These are phyloP conservation scores for Leucoagaricus sp. DNA, from an alignment of 1,284 basidiomycete genomes.

Conservation along the genomic window DNA sequence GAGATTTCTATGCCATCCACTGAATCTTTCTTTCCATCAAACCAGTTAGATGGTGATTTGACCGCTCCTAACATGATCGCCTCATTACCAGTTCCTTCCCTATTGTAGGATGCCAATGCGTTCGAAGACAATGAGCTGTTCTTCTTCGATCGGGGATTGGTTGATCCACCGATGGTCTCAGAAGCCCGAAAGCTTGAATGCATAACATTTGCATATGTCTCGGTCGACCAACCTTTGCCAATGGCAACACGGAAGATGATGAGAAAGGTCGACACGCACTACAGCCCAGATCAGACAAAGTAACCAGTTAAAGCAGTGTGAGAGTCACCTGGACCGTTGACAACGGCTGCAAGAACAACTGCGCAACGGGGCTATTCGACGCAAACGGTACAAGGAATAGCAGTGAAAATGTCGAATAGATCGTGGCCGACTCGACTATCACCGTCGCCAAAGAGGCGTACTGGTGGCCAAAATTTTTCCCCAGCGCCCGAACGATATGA, in stretches of 20 bases:
- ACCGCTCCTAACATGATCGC: too few relatives aligned
- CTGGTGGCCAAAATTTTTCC: conserved; percentile 18
- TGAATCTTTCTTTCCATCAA: too few relatives aligned
- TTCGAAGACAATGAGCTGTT: too few relatives aligned
- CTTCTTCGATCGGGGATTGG: too few relatives aligned
- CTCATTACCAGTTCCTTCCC: too few relatives aligned
- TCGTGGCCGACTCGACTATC: conserved; percentile 28
- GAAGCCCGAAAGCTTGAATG: too few relatives aligned
- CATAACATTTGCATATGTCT: too few relatives aligned
- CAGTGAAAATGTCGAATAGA: conserved; percentile 5
- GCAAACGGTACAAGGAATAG: not conserved
- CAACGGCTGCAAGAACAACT: not conserved
- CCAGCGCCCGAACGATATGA: conserved; percentile 5
- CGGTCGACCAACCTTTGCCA: conserved; percentile 6
- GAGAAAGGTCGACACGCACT: conserved; percentile 9
- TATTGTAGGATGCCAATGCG: too few relatives aligned
- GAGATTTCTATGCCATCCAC: too few relatives aligned
- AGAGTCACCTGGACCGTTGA: not conserved
- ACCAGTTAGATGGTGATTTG: too few relatives aligned
- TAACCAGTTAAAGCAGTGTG: not conserved
- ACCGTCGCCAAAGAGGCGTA: conserved; percentile 29
- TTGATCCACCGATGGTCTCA: too few relatives aligned
- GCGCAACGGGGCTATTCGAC: not conserved
- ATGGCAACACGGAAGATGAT: conserved; percentile 13
- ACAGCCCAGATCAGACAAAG: not conserved